Percentiles rank a stretch among this genome's conserved stretches.
phyloP scores from a whole-genome alignment of 2,329 filamentous ascomycete species.

The Calonectria pseudoreteaudii region DNA sequence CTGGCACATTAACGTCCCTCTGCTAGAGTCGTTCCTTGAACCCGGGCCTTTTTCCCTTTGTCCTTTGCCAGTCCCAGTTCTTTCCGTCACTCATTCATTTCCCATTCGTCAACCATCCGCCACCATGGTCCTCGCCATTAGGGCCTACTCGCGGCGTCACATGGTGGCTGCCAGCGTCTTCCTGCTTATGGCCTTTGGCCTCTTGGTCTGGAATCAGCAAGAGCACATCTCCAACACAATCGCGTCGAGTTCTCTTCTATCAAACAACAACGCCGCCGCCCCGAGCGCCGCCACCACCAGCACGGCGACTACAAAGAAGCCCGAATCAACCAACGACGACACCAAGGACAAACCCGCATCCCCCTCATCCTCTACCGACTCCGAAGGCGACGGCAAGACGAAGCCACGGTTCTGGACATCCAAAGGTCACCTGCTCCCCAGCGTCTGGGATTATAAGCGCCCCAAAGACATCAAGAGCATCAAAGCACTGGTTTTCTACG shows the following conservation, averaged over 20 bases:
- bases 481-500: slow-evolving; percentile 61
- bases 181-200: slow-evolving; percentile 13
- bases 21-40: background rate
- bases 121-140: slow-evolving; percentile 6
- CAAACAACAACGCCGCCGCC: background rate
- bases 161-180: slow-evolving; percentile 7
- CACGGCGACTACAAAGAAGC: background rate
- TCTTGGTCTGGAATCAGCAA: slow-evolving; percentile 18
- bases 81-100: background rate
- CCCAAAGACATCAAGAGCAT: slow-evolving; percentile 46
- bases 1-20: background rate
- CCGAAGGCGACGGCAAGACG: slow-evolving; percentile 6
- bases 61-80: background rate
- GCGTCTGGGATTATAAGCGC: slow-evolving; percentile 32
- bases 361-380: background rate
- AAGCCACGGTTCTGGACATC: slow-evolving; percentile 40
- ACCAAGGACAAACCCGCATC: background rate
- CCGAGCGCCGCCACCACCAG: background rate
- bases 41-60: background rate
- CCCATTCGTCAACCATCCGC: background rate
- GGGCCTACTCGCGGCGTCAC: slow-evolving; percentile 11
- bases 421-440: slow-evolving; percentile 31
- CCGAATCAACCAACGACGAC: background rate
- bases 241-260: background rate
- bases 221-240: slow-evolving; percentile 8